A percentile compares a stretch with the other conserved stretches of the same genome.
Conservation (phyloP, 768 basidiomycete genomes). For the Suillus subaureus region DNA sequence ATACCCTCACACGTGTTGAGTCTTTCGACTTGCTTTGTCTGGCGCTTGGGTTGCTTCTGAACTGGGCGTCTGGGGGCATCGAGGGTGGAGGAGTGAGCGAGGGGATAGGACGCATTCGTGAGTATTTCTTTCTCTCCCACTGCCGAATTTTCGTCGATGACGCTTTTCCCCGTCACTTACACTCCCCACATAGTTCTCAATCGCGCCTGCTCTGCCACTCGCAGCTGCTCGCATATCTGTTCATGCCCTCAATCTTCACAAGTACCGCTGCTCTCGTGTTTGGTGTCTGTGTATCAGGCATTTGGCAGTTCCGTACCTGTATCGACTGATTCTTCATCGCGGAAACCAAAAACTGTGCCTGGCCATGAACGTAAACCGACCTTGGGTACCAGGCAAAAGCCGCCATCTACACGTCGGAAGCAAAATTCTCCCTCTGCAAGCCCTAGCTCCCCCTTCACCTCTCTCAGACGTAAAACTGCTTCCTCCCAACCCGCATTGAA, state of each 20-base stretch:
- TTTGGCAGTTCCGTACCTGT: neutral
- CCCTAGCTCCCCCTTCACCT: neutral
- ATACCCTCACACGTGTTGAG: conserved; percentile 31
- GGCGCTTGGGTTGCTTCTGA: conserved; percentile 73
- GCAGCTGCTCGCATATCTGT: conserved; percentile 55
- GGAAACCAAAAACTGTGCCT: neutral
- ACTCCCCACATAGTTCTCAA: conserved; percentile 46
- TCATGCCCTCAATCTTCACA: conserved; percentile 53
- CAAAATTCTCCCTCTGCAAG: neutral
- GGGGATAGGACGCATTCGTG: neutral
- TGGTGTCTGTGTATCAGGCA: neutral
- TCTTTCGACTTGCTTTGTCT: conserved; percentile 75
- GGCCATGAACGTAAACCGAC: neutral
- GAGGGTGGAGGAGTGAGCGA: conserved; percentile 53
- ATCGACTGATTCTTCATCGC: neutral
- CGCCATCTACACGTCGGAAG: neutral
- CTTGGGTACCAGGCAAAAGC: neutral
- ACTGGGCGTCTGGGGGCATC: conserved; percentile 63
- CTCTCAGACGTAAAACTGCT: neutral
- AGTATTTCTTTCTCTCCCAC: conserved; percentile 6
- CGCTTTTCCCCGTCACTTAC: conserved; percentile 4
- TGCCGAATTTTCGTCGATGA: neutral
- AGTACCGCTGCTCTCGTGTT: neutral
- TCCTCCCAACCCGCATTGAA: conserved; percentile 38
- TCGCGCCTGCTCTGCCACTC: conserved; percentile 50